Percentiles rank a stretch among this genome's conserved stretches.
phyloP scores from a whole-genome alignment of 352 stramenopile species.

The Pythium scleroteichum region DNA sequence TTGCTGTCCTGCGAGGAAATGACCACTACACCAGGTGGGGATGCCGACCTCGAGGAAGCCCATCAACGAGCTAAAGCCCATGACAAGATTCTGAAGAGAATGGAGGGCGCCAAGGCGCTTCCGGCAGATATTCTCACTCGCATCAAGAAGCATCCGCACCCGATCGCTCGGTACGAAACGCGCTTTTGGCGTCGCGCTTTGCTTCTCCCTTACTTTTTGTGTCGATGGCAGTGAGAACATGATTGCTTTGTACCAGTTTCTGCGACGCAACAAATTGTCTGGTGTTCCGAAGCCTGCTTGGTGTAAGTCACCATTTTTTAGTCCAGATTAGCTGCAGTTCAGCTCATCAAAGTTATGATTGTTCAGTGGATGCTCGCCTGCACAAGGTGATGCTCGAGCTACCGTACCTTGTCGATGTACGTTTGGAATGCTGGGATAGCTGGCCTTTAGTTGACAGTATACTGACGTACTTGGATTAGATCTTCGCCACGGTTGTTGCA shows the following conservation, averaged over 20 bases:
- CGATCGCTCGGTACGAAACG: conserved; percentile 41
- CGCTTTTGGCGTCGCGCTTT: too few relatives aligned
- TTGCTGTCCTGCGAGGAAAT: conserved; percentile 80
- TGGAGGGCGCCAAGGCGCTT: conserved; percentile 67
- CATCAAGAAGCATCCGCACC: conserved; percentile 80
- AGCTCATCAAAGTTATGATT: neutral
- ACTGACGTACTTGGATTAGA: too few relatives aligned
- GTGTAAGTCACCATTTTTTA: conserved; percentile 36
- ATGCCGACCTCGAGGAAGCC: conserved; percentile 43
- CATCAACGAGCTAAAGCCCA: conserved; percentile 62
- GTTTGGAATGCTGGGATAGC: too few relatives aligned
- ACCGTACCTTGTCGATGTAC: conserved; percentile 72
- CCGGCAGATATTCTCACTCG: conserved; percentile 56
- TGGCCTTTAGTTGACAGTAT: too few relatives aligned
- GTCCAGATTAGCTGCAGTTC: neutral
- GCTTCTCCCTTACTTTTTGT: neutral
- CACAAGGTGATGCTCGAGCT: conserved; percentile 73
- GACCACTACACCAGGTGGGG: conserved; percentile 38
- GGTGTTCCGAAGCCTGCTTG: conserved; percentile 68
- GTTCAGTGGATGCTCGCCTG: conserved; percentile 59
- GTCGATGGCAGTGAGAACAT: conserved; percentile 60
- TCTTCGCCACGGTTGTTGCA: conserved; percentile 59
- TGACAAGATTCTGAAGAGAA: conserved; percentile 83
- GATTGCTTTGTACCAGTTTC: conserved; percentile 79
- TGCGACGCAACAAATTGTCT: conserved; percentile 67